These are phyloP conservation scores for Perilla frutescens DNA, from an alignment of 257 asterid species.

Conservation along the genomic window DNA sequence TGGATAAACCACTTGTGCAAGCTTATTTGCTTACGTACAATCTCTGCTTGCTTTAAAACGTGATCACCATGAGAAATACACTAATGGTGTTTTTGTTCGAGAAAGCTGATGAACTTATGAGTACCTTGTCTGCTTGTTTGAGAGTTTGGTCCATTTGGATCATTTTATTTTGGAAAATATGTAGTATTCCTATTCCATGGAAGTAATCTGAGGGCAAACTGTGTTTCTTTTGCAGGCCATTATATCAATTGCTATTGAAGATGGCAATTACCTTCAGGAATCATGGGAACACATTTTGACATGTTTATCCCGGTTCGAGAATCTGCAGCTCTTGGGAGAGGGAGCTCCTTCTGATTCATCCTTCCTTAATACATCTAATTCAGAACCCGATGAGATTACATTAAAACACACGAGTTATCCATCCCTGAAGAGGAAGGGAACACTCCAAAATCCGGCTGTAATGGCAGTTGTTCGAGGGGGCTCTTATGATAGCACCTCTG, in stretches of 20 bases:
- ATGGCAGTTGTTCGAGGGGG: constrained; percentile 99
- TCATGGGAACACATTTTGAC: constrained; percentile 98
- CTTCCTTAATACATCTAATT: constrained; percentile 61
- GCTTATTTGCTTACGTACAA: not conserved
- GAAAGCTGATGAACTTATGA: constrained; percentile 25
- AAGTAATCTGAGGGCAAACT: constrained; percentile 23
- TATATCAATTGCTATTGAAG: constrained; percentile 94
- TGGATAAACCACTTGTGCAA: constrained; percentile 27
- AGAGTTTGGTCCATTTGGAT: not conserved
- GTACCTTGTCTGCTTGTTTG: constrained; percentile 24
- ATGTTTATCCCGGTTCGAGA: constrained; percentile 98
- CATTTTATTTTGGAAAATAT: constrained; percentile 26
- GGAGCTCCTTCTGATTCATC: constrained; percentile 98
- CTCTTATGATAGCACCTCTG: constrained; percentile 90
- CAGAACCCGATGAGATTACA: constrained; percentile 69
- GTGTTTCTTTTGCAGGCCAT: constrained; percentile 69
- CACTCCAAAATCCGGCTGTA: constrained; percentile 90
- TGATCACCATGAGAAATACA: constrained; percentile 22
- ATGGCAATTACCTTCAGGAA: constrained; percentile 92
- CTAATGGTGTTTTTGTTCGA: constrained; percentile 22
- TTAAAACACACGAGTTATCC: constrained; percentile 59
- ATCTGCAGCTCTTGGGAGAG: constrained; percentile 96
- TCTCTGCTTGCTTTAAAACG: constrained; percentile 9
- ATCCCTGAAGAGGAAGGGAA: constrained; percentile 84
- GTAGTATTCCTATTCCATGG: constrained; percentile 1